Conservation (phyloP, 768 basidiomycete species). For the Rhizopogon salebrosus region DNA sequence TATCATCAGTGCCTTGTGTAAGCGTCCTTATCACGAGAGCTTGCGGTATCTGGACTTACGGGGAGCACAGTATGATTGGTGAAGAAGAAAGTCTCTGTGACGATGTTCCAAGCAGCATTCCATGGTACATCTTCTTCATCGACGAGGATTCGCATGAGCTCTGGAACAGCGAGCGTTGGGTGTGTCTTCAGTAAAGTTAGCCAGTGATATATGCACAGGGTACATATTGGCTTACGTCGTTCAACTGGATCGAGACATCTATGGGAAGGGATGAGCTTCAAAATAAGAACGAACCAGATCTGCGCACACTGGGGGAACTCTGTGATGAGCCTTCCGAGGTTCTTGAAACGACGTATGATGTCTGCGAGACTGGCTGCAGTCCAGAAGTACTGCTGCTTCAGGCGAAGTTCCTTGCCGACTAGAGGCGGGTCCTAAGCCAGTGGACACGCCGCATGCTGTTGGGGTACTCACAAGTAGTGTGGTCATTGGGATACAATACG, state of each 20-base stretch:
- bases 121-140: slow-evolving; percentile 90
- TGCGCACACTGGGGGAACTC: slow-evolving; percentile 77
- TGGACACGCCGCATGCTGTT: not conserved
- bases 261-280: slow-evolving; percentile 4
- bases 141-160: slow-evolving; percentile 86
- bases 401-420: slow-evolving; percentile 84
- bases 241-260: slow-evolving; percentile 94
- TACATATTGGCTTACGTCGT: slow-evolving; percentile 53
- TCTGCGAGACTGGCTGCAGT: slow-evolving; percentile 84
- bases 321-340: slow-evolving; percentile 72
- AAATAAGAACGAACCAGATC: not conserved
- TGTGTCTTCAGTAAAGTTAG: slow-evolving; percentile 59
- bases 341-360: slow-evolving; percentile 90
- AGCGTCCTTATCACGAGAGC: not conserved
- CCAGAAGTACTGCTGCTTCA: slow-evolving; percentile 98
- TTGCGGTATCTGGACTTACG: slow-evolving; percentile 35
- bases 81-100: slow-evolving; percentile 89
- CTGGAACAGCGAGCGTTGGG: slow-evolving; percentile 91
- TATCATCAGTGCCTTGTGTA: slow-evolving; percentile 17
- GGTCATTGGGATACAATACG: slow-evolving; percentile 95
- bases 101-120: slow-evolving; percentile 84
- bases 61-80: slow-evolving; percentile 94
- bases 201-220: not conserved
- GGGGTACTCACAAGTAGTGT: slow-evolving; percentile 51
- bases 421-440: slow-evolving; percentile 1